Base-by-base conservation (phyloP, 2,329 filamentous ascomycete genomes). In the Penicillium fuscoglaucum region DNA sequence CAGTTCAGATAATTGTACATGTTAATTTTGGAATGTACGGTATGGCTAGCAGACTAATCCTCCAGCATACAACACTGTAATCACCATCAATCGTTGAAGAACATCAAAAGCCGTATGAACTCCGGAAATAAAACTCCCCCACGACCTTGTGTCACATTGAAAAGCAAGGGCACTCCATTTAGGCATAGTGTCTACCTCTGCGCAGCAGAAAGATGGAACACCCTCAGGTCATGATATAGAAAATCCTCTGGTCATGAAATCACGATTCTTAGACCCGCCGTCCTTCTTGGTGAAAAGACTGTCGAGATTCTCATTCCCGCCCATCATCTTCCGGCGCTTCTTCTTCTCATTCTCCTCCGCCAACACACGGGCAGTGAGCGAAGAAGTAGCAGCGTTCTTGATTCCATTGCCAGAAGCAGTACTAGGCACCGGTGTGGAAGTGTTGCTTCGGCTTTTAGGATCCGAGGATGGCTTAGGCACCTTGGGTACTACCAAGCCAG, bases 351-450 rank as follows among this genome's bases (percentile, higher is more conserved):
- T 90, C 72, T 97, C 91, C 69, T 98, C 93, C 26, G 89, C 88
- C 28, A 98, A 74, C 0, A 99, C 93, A 66, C 88, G 92, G 0
- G 90, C 90, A 0, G 93, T 96, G 44, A 99, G 77, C 4, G 87
- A 89, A 0, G 93, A 93, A 0, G 95, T 95, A 55, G 90, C 84
- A 0, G 90, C 81, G 67, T 98, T 96, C 73, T 96, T 96, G 74
- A 98, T 96, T 12, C 88, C 86, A 53, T 82, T 76, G 6, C 64
- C 60, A 28, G 74, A 72, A 6, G 62, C 21, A n/a, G 46, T 59
- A n/a, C 37, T 55, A 5, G 76, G 62, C 1, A 73, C 72, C 21
- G 72, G 64, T 0, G 71, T 78, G 4, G 73, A 66, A 52, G 70
- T 68, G 47, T 67, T 68, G 60, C 70, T 73, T 26, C 65, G 67